phyloP scores from a whole-genome alignment of 305 asterid species.

The Solanum aculeatissimum region DNA sequence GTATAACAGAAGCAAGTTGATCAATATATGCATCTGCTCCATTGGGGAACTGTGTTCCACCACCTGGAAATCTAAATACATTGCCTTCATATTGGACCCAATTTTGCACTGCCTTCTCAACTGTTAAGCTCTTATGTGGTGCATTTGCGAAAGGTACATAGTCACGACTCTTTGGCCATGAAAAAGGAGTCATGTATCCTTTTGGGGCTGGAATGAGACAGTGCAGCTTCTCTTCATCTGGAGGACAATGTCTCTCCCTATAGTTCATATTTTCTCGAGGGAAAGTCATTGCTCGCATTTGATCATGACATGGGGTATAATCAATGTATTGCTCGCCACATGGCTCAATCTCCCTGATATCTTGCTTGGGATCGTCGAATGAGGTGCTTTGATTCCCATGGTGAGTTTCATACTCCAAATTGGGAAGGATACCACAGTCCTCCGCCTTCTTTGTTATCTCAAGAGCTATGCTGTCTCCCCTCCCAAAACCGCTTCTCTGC shows the following conservation, averaged over 20 bases:
- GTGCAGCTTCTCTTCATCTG: conserved; percentile 20
- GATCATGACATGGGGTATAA: conserved; percentile 38
- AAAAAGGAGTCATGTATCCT: conserved; percentile 30
- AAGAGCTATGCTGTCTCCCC: conserved; percentile 36
- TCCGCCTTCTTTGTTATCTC: conserved; percentile 22
- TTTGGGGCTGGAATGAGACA: conserved; percentile 39
- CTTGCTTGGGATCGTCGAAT: conserved; percentile 2
- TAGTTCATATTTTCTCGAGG: conserved; percentile 31
- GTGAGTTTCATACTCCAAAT: conserved; percentile 30
- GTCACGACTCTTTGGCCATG: conserved; percentile 36
- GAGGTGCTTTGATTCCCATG: conserved; percentile 12
- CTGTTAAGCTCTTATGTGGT: conserved; percentile 31
- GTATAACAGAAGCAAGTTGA: conserved; percentile 31
- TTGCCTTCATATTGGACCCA: conserved; percentile 37
- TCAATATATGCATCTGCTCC: conserved; percentile 38
- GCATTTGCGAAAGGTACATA: conserved; percentile 36
- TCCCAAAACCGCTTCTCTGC: conserved; percentile 38
- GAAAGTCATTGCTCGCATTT: conserved; percentile 25
- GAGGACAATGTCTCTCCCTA: conserved; percentile 35
- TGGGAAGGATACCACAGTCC: conserved; percentile 18
- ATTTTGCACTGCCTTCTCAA: conserved; percentile 35
- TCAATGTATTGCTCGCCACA: conserved; percentile 24
- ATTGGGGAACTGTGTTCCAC: conserved; percentile 37
- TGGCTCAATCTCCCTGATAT: conserved; percentile 7
- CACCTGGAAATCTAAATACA: conserved; percentile 33